Evolutionary conservation across 805 yeast species (phyloP), one percentile per base, ranked within the genome.

Genomic region (Pichia pseudocactophila): DNA sequence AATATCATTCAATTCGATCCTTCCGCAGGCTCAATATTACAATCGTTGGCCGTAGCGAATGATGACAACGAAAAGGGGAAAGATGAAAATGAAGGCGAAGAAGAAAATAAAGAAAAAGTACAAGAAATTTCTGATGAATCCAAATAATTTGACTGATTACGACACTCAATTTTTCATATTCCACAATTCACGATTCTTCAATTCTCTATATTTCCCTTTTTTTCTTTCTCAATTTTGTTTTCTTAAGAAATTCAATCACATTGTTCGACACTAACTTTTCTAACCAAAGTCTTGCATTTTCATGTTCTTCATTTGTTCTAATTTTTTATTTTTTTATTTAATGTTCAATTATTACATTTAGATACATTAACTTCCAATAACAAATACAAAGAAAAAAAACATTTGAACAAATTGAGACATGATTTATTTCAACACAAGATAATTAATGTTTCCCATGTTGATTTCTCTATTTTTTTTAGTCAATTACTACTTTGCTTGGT

Each of bases 1-100:
- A 82, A 82, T 34, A 80, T 79, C 22, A 74, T 79, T 40, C 79
- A 78, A 56, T 68, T 79, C 49, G 82, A 78, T 53, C 77, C 80
- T 30, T 70, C 80, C 10, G 73, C 82, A 19, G 75, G 76, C 45
- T 75, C 80, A n/a, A 71, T 79, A 53, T 64, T 80, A 54, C 80
- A 80, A 22, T 66, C 73, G 7, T 53, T 69, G 35, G 70, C 70
- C 32, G 68, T 63, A 26, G 64, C 64, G 41, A 63, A 63, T 25
- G 64, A 56, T 22, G 64, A 59, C 28, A 53, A 50, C 7, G 59
- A 53, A 18, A 52, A 50, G 18, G 54, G 48, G 20, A 55, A 51
- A 34, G 58, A 53, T 49, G 40, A 30, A 30, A 58, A 55, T 27
- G 59, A 51, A 5, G 56, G 47, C 19, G 50, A 52, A 15, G 49